Percentiles rank a stretch among this genome's conserved stretches.
Conservation (phyloP, 225 moss, liverwort and hornwort species). For the Sphagnum contortum region DNA sequence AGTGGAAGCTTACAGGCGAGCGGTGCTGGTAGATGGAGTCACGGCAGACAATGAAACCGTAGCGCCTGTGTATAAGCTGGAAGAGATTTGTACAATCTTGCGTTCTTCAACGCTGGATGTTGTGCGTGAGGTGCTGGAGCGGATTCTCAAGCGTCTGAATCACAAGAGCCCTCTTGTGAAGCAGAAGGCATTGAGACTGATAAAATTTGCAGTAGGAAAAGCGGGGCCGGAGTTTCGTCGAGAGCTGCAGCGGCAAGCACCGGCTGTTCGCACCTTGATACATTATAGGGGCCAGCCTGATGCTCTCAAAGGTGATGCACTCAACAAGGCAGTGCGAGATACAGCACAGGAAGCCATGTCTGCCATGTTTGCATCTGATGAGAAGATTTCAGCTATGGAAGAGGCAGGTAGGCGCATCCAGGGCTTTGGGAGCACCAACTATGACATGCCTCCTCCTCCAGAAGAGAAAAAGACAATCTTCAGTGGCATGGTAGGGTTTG, state of each 20-base stretch:
- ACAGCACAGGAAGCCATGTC: constrained; percentile 86
- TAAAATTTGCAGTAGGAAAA: constrained; percentile 41
- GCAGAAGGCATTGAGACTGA: constrained; percentile 67
- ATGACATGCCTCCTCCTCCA: constrained; percentile 47
- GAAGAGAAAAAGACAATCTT: constrained; percentile 81
- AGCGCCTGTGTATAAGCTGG: constrained; percentile 84
- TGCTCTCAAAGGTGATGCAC: constrained; percentile 85
- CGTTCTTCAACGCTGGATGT: constrained; percentile 66
- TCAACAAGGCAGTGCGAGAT: constrained; percentile 96
- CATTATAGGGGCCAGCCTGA: constrained; percentile 62
- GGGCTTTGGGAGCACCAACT: constrained; percentile 92
- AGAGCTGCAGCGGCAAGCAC: constrained; percentile 44
- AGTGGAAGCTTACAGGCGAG: constrained; percentile 80
- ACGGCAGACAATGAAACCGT: constrained; percentile 81
- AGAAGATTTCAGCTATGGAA: constrained; percentile 48
- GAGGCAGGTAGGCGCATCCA: constrained; percentile 88
- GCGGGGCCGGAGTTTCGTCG: constrained; percentile 40
- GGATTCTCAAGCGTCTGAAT: constrained; percentile 77
- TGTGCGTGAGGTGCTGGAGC: constrained; percentile 85
- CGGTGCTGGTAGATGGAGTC: constrained; percentile 69
- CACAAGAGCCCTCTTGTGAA: constrained; percentile 90
- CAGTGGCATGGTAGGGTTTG: constrained; percentile 74
- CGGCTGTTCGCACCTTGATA: constrained; percentile 21
- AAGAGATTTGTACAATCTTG: constrained; percentile 74
- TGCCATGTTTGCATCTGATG: constrained; percentile 79